Evolutionary conservation across 176 grass and related monocot genomes (phyloP).

Genomic region (Oryza meridionalis): DNA sequence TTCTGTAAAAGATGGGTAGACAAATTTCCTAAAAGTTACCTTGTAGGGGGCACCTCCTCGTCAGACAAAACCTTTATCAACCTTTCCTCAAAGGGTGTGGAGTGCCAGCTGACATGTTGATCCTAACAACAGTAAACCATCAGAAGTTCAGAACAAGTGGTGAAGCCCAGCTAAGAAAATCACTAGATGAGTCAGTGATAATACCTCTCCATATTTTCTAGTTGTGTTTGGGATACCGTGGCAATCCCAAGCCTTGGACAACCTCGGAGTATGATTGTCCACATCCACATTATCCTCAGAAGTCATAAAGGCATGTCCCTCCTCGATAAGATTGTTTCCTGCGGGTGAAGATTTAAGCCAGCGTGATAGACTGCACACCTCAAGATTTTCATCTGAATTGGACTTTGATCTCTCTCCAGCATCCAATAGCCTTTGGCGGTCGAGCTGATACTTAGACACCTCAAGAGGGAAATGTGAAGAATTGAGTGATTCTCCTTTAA

Average conservation of each 20-base stretch:
- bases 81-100: conserved; percentile 80
- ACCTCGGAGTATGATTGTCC: conserved; percentile 24
- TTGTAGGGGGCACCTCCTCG: conserved; percentile 46
- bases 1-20: not conserved
- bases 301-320: conserved; percentile 32
- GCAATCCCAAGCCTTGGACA: conserved; percentile 40
- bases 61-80: conserved; percentile 69
- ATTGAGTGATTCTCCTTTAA: conserved; percentile 31
- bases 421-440: not conserved
- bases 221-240: conserved; percentile 86
- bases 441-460: conserved; percentile 22
- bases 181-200: not conserved
- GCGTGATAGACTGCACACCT: conserved; percentile 47
- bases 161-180: not conserved
- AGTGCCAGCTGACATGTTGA: conserved; percentile 69
- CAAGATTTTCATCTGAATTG: conserved; percentile 47
- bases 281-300: conserved; percentile 41
- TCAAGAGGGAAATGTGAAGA: conserved; percentile 14
- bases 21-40: conserved; percentile 35
- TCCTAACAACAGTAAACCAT: conserved; percentile 55
- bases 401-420: conserved; percentile 29
- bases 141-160: not conserved
- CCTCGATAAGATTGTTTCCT: conserved; percentile 10
- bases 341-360: conserved; percentile 53
- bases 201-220: conserved; percentile 76